Percentiles rank a stretch among this genome's conserved stretches.
These are phyloP conservation scores for Falciphora oryzae DNA, from an alignment of 2,329 filamentous ascomycete genomes.

Conservation along the genomic window DNA sequence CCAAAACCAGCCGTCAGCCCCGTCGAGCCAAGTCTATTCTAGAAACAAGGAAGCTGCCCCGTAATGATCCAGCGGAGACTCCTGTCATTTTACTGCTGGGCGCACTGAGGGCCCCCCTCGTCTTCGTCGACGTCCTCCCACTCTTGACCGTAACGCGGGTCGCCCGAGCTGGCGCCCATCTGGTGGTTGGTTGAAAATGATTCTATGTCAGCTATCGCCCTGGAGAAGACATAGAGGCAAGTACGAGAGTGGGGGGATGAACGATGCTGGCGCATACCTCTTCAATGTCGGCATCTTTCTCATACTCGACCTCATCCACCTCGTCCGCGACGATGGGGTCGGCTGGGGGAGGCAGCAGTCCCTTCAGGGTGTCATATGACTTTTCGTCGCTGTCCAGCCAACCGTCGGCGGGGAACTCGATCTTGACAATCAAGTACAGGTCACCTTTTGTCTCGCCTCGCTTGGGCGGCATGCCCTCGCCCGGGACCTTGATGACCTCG, in stretches of 20 bases:
- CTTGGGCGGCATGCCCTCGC: conserved; percentile 94
- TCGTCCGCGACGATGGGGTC: conserved; percentile 63
- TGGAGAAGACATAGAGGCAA: background rate
- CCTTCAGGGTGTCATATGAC: conserved; percentile 63
- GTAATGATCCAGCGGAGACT: background rate
- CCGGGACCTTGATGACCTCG: conserved; percentile 77
- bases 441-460: conserved; percentile 78
- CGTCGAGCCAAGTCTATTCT: too few relatives aligned
- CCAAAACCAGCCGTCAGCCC: too few relatives aligned
- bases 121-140: conserved; percentile 71
- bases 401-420: conserved; percentile 82
- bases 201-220: background rate
- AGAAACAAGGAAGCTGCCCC: too few relatives aligned
- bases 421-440: conserved; percentile 77
- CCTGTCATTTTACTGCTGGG: conserved; percentile 54
- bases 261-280: conserved; percentile 43
- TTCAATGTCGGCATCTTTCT: conserved; percentile 77
- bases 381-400: conserved; percentile 70
- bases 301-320: conserved; percentile 82
- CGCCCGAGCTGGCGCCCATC: conserved; percentile 68
- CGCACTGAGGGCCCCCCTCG: conserved; percentile 61
- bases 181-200: conserved; percentile 22
- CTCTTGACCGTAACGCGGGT: conserved; percentile 57
- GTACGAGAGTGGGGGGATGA: conserved; percentile 11
- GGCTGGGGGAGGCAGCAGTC: conserved; percentile 64